Conservation (phyloP, 2,329 filamentous ascomycete genomes). For the Fusarium robinianum region DNA sequence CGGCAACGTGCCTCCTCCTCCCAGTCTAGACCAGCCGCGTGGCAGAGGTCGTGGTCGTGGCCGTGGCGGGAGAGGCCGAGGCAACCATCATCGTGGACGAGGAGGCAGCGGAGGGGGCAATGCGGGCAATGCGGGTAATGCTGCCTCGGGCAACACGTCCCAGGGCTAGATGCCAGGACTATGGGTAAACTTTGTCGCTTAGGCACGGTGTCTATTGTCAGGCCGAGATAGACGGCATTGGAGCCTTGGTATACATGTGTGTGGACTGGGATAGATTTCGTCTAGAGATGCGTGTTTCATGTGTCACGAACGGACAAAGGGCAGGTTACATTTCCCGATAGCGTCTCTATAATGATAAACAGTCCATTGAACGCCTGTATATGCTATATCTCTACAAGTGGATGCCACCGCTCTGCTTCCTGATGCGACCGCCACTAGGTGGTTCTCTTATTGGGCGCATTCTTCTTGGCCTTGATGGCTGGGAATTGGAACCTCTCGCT, state of each 20-base stretch:
- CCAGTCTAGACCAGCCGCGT: slow-evolving; percentile 54
- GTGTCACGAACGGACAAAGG: slow-evolving; percentile 31
- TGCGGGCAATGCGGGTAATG: slow-evolving; percentile 24
- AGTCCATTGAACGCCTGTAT: slow-evolving; percentile 26
- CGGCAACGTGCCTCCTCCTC: slow-evolving; percentile 64
- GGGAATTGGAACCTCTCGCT: slow-evolving; percentile 70
- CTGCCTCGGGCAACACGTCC: slow-evolving; percentile 20
- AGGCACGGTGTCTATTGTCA: too few relatives aligned
- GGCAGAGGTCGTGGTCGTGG: slow-evolving; percentile 48
- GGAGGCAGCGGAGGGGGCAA: slow-evolving; percentile 35
- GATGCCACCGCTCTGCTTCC: neutral
- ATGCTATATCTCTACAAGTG: slow-evolving; percentile 14
- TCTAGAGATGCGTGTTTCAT: slow-evolving; percentile 28
- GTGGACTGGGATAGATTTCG: slow-evolving; percentile 32
- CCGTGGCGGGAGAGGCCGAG: slow-evolving; percentile 47
- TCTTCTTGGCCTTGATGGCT: slow-evolving; percentile 63
- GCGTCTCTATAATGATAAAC: slow-evolving; percentile 4
- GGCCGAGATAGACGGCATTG: too few relatives aligned
- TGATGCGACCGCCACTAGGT: slow-evolving; percentile 17
- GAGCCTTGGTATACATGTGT: too few relatives aligned
- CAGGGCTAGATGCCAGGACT: slow-evolving; percentile 31
- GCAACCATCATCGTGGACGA: slow-evolving; percentile 42
- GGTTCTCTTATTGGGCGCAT: slow-evolving; percentile 28
- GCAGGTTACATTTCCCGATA: too few relatives aligned
- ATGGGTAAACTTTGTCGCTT: neutral